phyloP scores from a whole-genome alignment of 129 eudicot species.

The Chrysanthemum makinoi region DNA sequence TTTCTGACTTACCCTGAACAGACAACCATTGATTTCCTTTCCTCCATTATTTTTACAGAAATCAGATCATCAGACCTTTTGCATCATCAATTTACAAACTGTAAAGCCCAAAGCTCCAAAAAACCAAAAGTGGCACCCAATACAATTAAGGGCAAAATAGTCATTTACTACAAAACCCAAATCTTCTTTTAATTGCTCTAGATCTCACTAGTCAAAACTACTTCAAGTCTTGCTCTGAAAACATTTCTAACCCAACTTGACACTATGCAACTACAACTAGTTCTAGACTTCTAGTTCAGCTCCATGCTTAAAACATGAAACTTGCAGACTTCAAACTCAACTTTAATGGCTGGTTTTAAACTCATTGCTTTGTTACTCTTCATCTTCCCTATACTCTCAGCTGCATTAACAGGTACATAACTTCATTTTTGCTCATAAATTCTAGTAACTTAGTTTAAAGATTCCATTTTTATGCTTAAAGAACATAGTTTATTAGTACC shows the following conservation, averaged over 20 bases:
- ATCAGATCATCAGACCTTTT: conserved; percentile 15
- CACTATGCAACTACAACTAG: conserved; percentile 13
- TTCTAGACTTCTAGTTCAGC: conserved; percentile 19
- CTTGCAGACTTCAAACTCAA: conserved; percentile 42
- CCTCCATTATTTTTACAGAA: conserved; percentile 8
- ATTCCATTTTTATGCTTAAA: conserved; percentile 16
- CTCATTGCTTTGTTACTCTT: conserved; percentile 32
- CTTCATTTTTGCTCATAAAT: not conserved
- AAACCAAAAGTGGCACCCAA: conserved; percentile 37
- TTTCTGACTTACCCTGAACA: not conserved
- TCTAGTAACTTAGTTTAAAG: conserved; percentile 8
- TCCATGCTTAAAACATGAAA: conserved; percentile 47
- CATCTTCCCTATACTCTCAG: conserved; percentile 36
- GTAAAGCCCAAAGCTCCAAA: conserved; percentile 19
- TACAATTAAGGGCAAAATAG: conserved; percentile 37
- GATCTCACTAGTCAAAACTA: conserved; percentile 50
- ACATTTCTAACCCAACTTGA: conserved; percentile 29
- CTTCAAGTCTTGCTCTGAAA: conserved; percentile 6
- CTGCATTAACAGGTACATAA: conserved; percentile 46
- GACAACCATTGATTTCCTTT: conserved; percentile 3
- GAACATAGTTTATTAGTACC: not conserved
- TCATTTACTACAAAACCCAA: conserved; percentile 23
- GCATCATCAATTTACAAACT: conserved; percentile 26
- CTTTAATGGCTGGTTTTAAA: conserved; percentile 56
- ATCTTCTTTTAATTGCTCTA: conserved; percentile 9